Percentiles rank a stretch among this genome's conserved stretches.
Conservation (phyloP, 2,329 filamentous ascomycete species). For the Penicillium fuscoglaucum region DNA sequence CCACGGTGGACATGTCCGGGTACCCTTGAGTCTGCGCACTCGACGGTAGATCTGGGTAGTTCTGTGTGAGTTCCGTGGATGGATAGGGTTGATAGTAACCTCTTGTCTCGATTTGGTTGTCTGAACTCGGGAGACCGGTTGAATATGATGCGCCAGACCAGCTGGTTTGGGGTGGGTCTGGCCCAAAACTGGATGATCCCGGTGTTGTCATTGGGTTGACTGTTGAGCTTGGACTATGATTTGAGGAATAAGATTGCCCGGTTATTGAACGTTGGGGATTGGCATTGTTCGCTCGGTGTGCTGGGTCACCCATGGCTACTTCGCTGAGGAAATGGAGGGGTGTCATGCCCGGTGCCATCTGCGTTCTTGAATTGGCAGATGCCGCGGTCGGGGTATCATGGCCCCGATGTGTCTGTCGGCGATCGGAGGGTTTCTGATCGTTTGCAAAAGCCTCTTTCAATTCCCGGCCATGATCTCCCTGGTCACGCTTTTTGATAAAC, state of each 20-base stretch:
- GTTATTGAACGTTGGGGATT: not conserved
- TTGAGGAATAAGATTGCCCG: not conserved
- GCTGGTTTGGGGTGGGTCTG: slow-evolving; percentile 7
- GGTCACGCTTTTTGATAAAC: slow-evolving; percentile 54
- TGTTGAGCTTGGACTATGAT: slow-evolving; percentile 1
- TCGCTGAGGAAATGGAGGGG: slow-evolving; percentile 42
- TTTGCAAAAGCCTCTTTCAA: slow-evolving; percentile 27
- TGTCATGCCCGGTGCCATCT: slow-evolving; percentile 30
- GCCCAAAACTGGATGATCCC: not conserved
- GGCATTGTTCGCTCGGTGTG: slow-evolving; percentile 9
- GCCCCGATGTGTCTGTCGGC: not conserved
- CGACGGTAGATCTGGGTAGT: slow-evolving; percentile 8
- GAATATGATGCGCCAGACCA: slow-evolving; percentile 19
- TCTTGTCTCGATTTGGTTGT: slow-evolving; percentile 6
- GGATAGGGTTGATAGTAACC: slow-evolving; percentile 14
- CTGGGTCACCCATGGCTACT: slow-evolving; percentile 43
- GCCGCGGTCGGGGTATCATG: not conserved
- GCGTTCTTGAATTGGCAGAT: not conserved
- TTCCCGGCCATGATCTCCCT: slow-evolving; percentile 37
- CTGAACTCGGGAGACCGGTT: slow-evolving; percentile 7
- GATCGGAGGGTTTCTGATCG: slow-evolving; percentile 4
- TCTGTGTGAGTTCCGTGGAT: slow-evolving; percentile 12
- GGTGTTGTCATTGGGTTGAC: slow-evolving; percentile 8
- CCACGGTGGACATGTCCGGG: slow-evolving; percentile 19
- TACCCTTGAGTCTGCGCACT: slow-evolving; percentile 14